These are phyloP conservation scores for Trichoderma sp. DNA, from an alignment of 2,329 filamentous ascomycete species.

Conservation along the genomic window DNA sequence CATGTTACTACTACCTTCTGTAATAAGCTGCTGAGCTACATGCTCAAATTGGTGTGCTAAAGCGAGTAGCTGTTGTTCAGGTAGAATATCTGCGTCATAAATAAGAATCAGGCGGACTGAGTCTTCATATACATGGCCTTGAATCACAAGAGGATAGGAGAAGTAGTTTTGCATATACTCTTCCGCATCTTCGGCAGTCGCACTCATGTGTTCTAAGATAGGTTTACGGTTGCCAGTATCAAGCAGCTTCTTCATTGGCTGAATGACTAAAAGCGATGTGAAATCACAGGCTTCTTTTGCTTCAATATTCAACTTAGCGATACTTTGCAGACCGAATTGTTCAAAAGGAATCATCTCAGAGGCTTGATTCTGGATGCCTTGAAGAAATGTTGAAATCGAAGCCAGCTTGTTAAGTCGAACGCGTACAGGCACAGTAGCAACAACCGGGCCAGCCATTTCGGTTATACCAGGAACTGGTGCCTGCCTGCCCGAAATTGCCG, in stretches of 20 bases:
- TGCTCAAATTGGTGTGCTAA: constrained; percentile 11
- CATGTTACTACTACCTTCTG: neutral
- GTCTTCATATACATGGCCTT: constrained; percentile 1
- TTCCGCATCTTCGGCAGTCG: neutral
- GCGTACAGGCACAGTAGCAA: constrained; percentile 22
- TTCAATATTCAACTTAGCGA: constrained; percentile 21
- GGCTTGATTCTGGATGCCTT: constrained; percentile 19
- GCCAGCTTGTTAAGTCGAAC: neutral
- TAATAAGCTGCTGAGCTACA: constrained; percentile 12
- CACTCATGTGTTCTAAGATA: neutral
- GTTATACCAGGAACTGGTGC: constrained; percentile 24
- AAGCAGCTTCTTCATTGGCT: constrained; percentile 15
- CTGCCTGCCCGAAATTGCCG: constrained; percentile 25
- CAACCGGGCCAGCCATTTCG: constrained; percentile 24
- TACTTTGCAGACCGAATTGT: constrained; percentile 27
- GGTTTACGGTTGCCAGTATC: neutral
- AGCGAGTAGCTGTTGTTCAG: neutral
- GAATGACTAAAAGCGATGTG: constrained; percentile 23
- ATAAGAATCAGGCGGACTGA: constrained; percentile 2
- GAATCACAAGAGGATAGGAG: constrained; percentile 15
- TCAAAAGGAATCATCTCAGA: constrained; percentile 24
- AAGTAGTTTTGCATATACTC: constrained; percentile 6
- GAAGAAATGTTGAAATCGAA: neutral
- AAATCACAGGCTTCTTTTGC: constrained; percentile 24
- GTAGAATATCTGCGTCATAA: neutral